Evolutionary conservation across 208 protist genomes (phyloP).

Genomic region (Blechomonas ayalai): DNA sequence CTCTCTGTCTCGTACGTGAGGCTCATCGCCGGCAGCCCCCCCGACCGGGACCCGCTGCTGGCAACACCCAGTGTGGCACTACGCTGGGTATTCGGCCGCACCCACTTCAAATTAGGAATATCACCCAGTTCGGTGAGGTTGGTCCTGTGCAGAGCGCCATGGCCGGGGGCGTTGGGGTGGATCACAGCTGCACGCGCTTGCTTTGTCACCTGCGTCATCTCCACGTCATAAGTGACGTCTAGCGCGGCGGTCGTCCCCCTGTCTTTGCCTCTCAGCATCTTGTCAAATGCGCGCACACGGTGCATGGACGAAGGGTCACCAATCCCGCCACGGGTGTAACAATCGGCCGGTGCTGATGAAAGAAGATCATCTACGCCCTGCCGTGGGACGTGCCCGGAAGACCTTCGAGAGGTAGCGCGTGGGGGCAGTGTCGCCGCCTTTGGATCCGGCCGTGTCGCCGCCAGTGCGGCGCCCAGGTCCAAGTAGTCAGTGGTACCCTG

Average conservation of each 20-base stretch:
- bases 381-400: too few species aligned
- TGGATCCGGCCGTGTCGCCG: conserved; percentile 30
- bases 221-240: conserved; percentile 6
- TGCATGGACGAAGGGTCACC: conserved; percentile 24
- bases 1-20: conserved; percentile 48
- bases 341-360: too few species aligned
- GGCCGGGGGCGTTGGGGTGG: conserved; percentile 52
- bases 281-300: conserved; percentile 36
- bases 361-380: too few species aligned
- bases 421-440: conserved; percentile 25
- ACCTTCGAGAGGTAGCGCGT: too few species aligned
- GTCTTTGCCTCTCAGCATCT: conserved; percentile 33
- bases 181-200: conserved; percentile 33
- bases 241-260: conserved; percentile 11
- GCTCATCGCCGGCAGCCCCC: conserved; percentile 29
- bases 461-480: conserved; percentile 41
- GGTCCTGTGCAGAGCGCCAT: conserved; percentile 33
- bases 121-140: conserved; percentile 53
- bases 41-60: conserved; percentile 8
- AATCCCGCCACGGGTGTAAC: too few species aligned
- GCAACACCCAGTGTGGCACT: conserved; percentile 34
- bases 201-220: conserved; percentile 20
- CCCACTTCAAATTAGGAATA: conserved; percentile 46
- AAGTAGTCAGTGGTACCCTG: conserved; percentile 15
- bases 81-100: conserved; percentile 31